Conservation (phyloP, 495 filamentous ascomycete genomes). For the Penicillium atrosanguineum region DNA sequence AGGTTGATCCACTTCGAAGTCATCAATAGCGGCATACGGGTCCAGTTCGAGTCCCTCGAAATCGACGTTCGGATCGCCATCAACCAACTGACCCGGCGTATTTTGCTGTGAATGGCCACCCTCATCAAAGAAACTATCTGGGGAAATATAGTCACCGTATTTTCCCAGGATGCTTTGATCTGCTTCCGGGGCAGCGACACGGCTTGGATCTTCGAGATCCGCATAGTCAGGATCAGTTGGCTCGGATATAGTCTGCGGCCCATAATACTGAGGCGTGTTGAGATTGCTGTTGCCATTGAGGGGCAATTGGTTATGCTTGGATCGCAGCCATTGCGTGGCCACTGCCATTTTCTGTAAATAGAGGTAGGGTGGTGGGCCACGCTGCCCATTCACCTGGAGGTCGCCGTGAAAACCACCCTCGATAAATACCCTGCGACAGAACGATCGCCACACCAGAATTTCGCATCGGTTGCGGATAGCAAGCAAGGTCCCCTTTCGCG, state of each 20-base stretch:
- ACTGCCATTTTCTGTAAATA: constrained; percentile 41
- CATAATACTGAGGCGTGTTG: constrained; percentile 18
- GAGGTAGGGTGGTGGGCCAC: constrained; percentile 43
- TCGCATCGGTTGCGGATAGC: constrained; percentile 71
- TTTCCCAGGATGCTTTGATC: constrained; percentile 24
- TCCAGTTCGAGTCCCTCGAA: constrained; percentile 43
- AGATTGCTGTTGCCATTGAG: constrained; percentile 6
- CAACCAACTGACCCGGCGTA: constrained; percentile 22
- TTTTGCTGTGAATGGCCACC: constrained; percentile 32
- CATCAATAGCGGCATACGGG: constrained; percentile 30
- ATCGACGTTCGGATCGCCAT: constrained; percentile 45
- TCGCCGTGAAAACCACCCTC: constrained; percentile 55
- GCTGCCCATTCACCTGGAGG: constrained; percentile 31
- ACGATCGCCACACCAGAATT: constrained; percentile 77
- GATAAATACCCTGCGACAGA: constrained; percentile 75
- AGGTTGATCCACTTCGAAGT: constrained; percentile 27
- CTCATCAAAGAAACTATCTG: constrained; percentile 36
- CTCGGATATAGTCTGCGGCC: constrained; percentile 34
- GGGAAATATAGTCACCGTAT: constrained; percentile 38
- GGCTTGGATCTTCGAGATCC: constrained; percentile 13
- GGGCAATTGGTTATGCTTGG: constrained; percentile 20
- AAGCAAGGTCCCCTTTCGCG: constrained; percentile 70
- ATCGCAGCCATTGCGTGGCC: constrained; percentile 41
- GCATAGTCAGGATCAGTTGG: constrained; percentile 34
- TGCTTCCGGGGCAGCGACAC: neutral